These are phyloP conservation scores for Patellifolia procumbens DNA, from an alignment of 179 eudicot species.

Conservation along the genomic window DNA sequence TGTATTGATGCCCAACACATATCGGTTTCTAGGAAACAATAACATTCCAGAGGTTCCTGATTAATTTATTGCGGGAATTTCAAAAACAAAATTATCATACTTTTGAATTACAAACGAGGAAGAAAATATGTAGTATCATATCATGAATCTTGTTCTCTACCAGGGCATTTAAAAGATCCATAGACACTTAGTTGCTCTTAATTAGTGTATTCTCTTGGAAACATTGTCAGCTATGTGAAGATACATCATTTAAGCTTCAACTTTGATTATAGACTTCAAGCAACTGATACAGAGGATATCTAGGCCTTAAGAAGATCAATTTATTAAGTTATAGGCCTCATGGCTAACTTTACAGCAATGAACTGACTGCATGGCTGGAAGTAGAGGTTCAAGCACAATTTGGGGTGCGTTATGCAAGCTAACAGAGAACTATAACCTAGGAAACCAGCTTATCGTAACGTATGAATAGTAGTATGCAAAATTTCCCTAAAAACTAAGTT, in stretches of 20 bases:
- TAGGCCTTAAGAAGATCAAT: not conserved
- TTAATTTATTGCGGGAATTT: not conserved
- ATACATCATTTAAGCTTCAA: not conserved
- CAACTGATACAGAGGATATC: not conserved
- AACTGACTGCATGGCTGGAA: not conserved
- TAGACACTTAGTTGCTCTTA: not conserved
- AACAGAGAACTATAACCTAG: not conserved
- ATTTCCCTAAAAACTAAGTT: conserved; percentile 4
- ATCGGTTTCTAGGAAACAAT: too few species aligned
- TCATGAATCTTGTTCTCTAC: not conserved
- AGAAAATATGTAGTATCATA: not conserved
- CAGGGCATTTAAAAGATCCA: not conserved
- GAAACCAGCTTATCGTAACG: not conserved
- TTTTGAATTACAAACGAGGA: not conserved
- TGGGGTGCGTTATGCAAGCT: not conserved
- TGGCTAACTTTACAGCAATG: not conserved
- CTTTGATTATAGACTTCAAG: not conserved
- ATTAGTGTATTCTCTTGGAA: not conserved
- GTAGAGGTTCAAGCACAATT: not conserved
- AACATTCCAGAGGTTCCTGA: not conserved
- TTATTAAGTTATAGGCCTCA: not conserved
- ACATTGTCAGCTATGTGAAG: not conserved
- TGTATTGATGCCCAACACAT: too few species aligned
- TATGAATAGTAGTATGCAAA: conserved; percentile 4
- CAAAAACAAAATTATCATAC: not conserved